A percentile compares a stretch with the other conserved stretches of the same genome.
phyloP scores from a whole-genome alignment of 768 basidiomycete species.

The Cystofilobasidium macerans region DNA sequence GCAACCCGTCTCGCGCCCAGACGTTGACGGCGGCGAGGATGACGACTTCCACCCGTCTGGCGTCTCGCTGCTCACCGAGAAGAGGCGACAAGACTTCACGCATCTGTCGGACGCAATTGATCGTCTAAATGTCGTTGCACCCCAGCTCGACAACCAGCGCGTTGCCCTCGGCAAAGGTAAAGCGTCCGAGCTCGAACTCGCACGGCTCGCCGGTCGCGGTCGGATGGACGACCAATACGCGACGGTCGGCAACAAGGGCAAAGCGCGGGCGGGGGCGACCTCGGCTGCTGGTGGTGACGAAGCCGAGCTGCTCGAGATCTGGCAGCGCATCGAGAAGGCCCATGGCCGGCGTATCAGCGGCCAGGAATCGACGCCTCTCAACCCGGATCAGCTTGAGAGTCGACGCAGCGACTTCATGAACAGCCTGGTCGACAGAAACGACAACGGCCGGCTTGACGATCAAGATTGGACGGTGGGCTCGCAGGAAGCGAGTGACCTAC shows the following conservation, averaged over 20 bases:
- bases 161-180: slow-evolving; percentile 59
- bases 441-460: slow-evolving; percentile 58
- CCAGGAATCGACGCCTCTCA: slow-evolving; percentile 29
- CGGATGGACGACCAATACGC: slow-evolving; percentile 38
- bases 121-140: slow-evolving; percentile 68
- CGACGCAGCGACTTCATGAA: slow-evolving; percentile 46
- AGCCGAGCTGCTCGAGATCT: slow-evolving; percentile 43
- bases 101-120: slow-evolving; percentile 79
- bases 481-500: slow-evolving; percentile 47
- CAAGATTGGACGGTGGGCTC: slow-evolving; percentile 54
- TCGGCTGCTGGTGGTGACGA: slow-evolving; percentile 13
- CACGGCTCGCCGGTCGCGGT: slow-evolving; percentile 45
- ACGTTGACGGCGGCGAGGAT: neutral
- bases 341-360: slow-evolving; percentile 32
- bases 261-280: neutral
- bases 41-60: neutral
- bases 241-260: slow-evolving; percentile 38
- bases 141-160: slow-evolving; percentile 81
- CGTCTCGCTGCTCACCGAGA: slow-evolving; percentile 45
- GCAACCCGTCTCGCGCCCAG: neutral
- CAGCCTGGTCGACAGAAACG: slow-evolving; percentile 58
- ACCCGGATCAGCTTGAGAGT: neutral
- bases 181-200: slow-evolving; percentile 62
- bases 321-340: slow-evolving; percentile 37
- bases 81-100: slow-evolving; percentile 73